phyloP scores from a whole-genome alignment of 495 filamentous ascomycete species.

The Podospora fimiseda region DNA sequence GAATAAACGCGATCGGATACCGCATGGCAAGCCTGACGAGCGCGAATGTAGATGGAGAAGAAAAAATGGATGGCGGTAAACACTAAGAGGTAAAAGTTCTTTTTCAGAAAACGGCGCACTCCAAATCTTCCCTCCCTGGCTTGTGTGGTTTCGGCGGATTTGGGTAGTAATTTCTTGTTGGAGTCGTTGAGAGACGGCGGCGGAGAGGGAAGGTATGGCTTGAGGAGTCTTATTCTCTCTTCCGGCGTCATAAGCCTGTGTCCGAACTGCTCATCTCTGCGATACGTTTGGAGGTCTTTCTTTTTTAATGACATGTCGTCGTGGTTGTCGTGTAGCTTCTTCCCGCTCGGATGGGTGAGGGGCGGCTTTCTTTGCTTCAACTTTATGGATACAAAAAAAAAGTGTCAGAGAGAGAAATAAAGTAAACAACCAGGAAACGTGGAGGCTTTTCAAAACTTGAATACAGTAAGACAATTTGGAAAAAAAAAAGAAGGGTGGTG shows the following conservation, averaged over 20 bases:
- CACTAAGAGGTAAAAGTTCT: slow-evolving; percentile 59
- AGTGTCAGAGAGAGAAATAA: not conserved
- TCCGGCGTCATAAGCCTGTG: slow-evolving; percentile 54
- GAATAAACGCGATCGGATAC: slow-evolving; percentile 67
- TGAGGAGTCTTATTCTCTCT: slow-evolving; percentile 65
- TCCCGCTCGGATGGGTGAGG: not conserved
- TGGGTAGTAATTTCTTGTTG: slow-evolving; percentile 21
- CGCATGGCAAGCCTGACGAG: slow-evolving; percentile 71
- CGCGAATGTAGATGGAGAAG: slow-evolving; percentile 79
- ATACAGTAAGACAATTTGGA: too few relatives aligned
- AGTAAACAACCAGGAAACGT: not conserved
- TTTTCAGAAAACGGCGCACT: slow-evolving; percentile 61
- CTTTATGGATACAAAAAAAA: not conserved
- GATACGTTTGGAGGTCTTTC: slow-evolving; percentile 53
- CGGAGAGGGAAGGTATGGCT: slow-evolving; percentile 65
- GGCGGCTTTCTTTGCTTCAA: not conserved
- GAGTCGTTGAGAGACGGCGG: slow-evolving; percentile 34
- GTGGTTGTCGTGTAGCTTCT: not conserved
- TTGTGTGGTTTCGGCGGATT: slow-evolving; percentile 10
- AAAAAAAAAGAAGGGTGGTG: not conserved
- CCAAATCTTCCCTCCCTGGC: slow-evolving; percentile 40
- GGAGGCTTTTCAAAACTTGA: not conserved
- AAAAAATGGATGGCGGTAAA: slow-evolving; percentile 70
- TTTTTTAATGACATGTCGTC: slow-evolving; percentile 47
- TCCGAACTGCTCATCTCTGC: slow-evolving; percentile 53